Evolutionary conservation across 768 basidiomycete species (phyloP).

Genomic region (Hypholoma sublateritium): DNA sequence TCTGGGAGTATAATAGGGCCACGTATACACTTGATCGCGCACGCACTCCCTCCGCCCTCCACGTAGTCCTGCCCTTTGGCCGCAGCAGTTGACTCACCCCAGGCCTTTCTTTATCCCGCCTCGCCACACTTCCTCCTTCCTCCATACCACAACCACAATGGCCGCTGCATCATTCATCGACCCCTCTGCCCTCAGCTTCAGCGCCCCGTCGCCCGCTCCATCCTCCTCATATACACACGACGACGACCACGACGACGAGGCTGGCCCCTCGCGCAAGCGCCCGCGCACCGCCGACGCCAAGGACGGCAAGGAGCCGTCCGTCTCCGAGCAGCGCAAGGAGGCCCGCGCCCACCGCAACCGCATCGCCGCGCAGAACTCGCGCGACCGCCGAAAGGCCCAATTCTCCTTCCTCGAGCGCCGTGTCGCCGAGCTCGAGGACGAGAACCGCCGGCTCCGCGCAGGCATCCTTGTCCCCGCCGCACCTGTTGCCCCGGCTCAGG

Average conservation of each 20-base stretch:
- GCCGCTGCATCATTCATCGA: conserved; percentile 10
- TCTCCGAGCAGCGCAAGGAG: conserved; percentile 80
- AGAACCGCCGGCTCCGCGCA: conserved; percentile 74
- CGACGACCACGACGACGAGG: conserved; percentile 18
- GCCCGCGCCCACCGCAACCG: conserved; percentile 90
- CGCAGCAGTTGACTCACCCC: conserved; percentile 11
- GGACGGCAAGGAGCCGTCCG: conserved; percentile 25
- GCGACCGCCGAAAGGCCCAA: conserved; percentile 88
- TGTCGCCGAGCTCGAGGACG: conserved; percentile 76
- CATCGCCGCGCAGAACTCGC: conserved; percentile 91
- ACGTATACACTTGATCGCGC: conserved; percentile 14
- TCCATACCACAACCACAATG: conserved; percentile 4
- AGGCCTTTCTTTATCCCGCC: conserved; percentile 8
- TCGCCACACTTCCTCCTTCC: neutral
- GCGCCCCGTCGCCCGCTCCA: conserved; percentile 11
- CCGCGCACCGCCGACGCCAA: conserved; percentile 45
- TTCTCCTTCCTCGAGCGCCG: conserved; percentile 65
- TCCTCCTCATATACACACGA: conserved; percentile 16
- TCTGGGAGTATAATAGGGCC: conserved; percentile 11
- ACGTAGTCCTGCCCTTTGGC: conserved; percentile 13
- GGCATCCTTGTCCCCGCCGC: conserved; percentile 20
- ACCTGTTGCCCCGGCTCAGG: conserved; percentile 15
- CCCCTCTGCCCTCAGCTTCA: conserved; percentile 10
- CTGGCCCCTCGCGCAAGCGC: conserved; percentile 72
- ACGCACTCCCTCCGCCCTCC: conserved; percentile 17